Conservation (phyloP, 495 filamentous ascomycete genomes). For the Hypoxylon cercidicola region DNA sequence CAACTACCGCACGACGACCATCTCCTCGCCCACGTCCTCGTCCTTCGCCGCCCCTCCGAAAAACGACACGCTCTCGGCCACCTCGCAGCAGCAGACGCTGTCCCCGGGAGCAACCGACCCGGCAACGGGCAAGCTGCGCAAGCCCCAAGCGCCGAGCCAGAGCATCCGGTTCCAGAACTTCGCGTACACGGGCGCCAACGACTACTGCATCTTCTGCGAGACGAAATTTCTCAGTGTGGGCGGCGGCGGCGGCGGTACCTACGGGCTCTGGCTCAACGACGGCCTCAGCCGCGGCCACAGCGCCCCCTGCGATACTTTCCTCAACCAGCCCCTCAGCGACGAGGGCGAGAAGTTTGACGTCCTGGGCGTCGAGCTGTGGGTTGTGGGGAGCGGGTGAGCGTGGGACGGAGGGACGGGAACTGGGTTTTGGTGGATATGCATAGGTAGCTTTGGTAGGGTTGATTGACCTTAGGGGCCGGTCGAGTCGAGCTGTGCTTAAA, state of each 20-base stretch:
- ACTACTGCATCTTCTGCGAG: constrained; percentile 94
- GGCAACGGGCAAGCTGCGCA: constrained; percentile 15
- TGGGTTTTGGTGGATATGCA: too few relatives aligned
- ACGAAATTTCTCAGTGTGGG: constrained; percentile 84
- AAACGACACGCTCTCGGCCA: constrained; percentile 46
- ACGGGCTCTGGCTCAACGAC: constrained; percentile 92
- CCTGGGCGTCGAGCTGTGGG: constrained; percentile 92
- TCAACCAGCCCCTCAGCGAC: constrained; percentile 94
- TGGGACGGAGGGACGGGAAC: too few relatives aligned
- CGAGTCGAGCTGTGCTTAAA: too few relatives aligned
- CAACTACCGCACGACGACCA: constrained; percentile 75
- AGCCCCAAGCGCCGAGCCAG: constrained; percentile 42
- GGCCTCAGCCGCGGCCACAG: constrained; percentile 88
- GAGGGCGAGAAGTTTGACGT: constrained; percentile 94
- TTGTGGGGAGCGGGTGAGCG: constrained; percentile 63
- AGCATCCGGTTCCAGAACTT: constrained; percentile 95
- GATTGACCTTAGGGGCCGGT: too few relatives aligned
- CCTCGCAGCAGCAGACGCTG: constrained; percentile 46
- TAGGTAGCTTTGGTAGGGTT: too few relatives aligned
- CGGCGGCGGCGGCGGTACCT: constrained; percentile 86
- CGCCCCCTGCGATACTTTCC: constrained; percentile 85
- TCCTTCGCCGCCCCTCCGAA: constrained; percentile 8
- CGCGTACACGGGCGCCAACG: constrained; percentile 93
- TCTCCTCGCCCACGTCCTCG: constrained; percentile 42
- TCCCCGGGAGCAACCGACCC: constrained; percentile 33